Base-by-base conservation (phyloP, 129 eudicot genomes). In the Chrysanthemum makinoi region DNA sequence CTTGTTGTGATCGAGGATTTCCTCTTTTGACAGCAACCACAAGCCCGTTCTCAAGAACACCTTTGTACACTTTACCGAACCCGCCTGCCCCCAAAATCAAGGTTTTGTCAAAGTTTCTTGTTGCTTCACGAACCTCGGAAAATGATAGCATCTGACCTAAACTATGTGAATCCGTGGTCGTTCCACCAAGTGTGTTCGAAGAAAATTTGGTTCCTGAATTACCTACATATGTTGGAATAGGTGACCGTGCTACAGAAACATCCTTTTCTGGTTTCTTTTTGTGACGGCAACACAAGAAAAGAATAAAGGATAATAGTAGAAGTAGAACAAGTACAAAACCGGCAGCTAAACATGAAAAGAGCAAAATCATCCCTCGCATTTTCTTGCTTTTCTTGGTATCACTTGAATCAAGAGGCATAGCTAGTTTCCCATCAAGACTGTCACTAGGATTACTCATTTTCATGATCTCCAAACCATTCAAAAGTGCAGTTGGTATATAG, bases 401-500 rank as follows among this genome's bases (percentile, higher is more conserved):
- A 9, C 48, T 67, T 15, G 70, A 33, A 43, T 54, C 62, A 19
- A 70, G 52, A 76, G 46, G 48, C n/a, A 52, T 24, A 20, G 60
- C 75, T 26, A 84, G 73, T 20, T 52, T 77, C 19, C 85, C 88
- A 33, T 80, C 88, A n/a, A 80, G 77, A 73, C 82, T 80, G 33
- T 74, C 75, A 69, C 77, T 52, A 24, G 83, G 78, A 77, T 73
- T 77, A 72, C 85, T 80, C 78, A 74, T 80, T 80, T 84, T 84
- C 85, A 80, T 80, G 48, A 84, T 84, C 85, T 84, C 88, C 80
- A 84, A 69, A 44, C 85, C 88, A 47, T 84, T 84, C 57, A 84
- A 73, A 59, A 84, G 78, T 28, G 88, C 88, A 16, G 83, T 77
- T 1, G 82, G 63, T 14, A 80, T 52, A 61, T 44, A 69, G 28